Conservation (phyloP, 2,329 filamentous ascomycete genomes). For the Neopestalotiopsis sp. region DNA sequence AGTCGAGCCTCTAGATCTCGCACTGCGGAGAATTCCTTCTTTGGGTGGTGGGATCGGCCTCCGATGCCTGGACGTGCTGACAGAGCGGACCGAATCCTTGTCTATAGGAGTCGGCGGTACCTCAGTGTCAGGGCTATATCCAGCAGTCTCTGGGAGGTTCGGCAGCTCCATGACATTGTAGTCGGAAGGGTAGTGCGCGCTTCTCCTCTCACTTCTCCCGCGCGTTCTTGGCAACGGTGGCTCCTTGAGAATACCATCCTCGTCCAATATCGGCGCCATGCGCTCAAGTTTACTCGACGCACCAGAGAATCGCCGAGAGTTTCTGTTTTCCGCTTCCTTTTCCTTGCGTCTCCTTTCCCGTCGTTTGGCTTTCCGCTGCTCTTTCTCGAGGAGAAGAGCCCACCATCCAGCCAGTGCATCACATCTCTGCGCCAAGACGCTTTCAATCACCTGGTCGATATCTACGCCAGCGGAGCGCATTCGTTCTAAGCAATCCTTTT, state of each 20-base stretch:
- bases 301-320: conserved; percentile 81
- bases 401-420: conserved; percentile 95
- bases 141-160: conserved; percentile 64
- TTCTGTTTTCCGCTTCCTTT: conserved; percentile 80
- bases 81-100: conserved; percentile 77
- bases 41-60: conserved; percentile 85
- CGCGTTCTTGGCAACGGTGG: conserved; percentile 67
- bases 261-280: conserved; percentile 76
- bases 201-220: conserved; percentile 79
- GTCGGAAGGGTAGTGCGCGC: conserved; percentile 63
- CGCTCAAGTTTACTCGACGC: conserved; percentile 87
- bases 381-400: conserved; percentile 92
- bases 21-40: conserved; percentile 71
- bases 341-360: conserved; percentile 85
- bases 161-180: conserved; percentile 77
- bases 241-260: conserved; percentile 66
- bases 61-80: conserved; percentile 78
- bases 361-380: conserved; percentile 82
- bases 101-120: conserved; percentile 76
- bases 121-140: conserved; percentile 48
- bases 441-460: conserved; percentile 92
- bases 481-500: conserved; percentile 88
- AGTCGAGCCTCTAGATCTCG: conserved; percentile 80
- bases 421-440: conserved; percentile 87
- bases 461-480: conserved; percentile 95